A percentile compares a stretch with the other conserved stretches of the same genome.
Conservation (phyloP, 208 protist genomes). For the Tritrichomonas musculus region DNA sequence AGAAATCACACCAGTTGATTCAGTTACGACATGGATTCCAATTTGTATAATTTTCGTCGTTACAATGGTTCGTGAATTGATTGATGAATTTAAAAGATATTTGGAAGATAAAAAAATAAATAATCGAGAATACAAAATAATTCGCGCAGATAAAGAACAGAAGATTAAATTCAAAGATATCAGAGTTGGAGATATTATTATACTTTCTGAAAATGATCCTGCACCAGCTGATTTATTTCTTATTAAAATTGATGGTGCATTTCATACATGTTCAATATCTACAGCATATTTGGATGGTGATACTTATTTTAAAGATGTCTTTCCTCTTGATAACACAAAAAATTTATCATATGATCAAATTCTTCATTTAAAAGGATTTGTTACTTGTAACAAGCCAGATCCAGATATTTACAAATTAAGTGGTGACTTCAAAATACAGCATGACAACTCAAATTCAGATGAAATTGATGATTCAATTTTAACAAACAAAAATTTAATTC, state of each 20-base stretch:
- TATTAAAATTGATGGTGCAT: not conserved
- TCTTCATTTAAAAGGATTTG: constrained; percentile 28
- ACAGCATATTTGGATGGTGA: constrained; percentile 37
- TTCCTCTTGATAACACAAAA: not conserved
- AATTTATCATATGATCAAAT: not conserved
- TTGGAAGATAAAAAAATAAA: constrained; percentile 70
- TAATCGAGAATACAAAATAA: constrained; percentile 60
- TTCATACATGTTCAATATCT: constrained; percentile 35
- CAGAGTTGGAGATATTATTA: constrained; percentile 47
- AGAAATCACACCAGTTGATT: constrained; percentile 30
- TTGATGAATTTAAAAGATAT: constrained; percentile 76
- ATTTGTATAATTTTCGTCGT: constrained; percentile 33
- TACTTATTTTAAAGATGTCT: constrained; percentile 30
- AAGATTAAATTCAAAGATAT: constrained; percentile 72
- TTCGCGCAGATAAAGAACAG: constrained; percentile 59
- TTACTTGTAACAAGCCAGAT: constrained; percentile 66
- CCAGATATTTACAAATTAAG: constrained; percentile 69
- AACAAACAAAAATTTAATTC: constrained; percentile 42
- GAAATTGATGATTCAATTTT: not conserved
- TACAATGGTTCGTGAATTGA: constrained; percentile 19
- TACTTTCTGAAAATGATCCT: constrained; percentile 38
- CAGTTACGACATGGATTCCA: constrained; percentile 34
- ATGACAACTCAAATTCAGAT: constrained; percentile 52
- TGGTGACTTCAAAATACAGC: not conserved
- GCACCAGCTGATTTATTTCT: constrained; percentile 27